Conservation (phyloP, 345 rosid species). For the Arabidopsis thaliana region TAIR10.1 NC_003075.7:2118001-2118500, state of each 20-base stretch:
- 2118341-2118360: not conserved
- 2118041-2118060: slow-evolving; percentile 88
- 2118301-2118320: not conserved
- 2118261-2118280: slow-evolving; percentile 85
- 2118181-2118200: not conserved
- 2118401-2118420: slow-evolving; percentile 40
- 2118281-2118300: slow-evolving; percentile 86
- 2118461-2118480: not conserved
- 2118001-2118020: slow-evolving; percentile 76
- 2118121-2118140: slow-evolving; percentile 44
- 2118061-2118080: slow-evolving; percentile 60
- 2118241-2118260: slow-evolving; percentile 82
- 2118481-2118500: slow-evolving; percentile 2
- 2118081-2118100: slow-evolving; percentile 64
- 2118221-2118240: slow-evolving; percentile 73
- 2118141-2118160: not conserved
- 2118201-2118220: slow-evolving; percentile 87
- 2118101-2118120: slow-evolving; percentile 87
- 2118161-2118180: slow-evolving; percentile 1
- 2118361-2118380: slow-evolving; percentile 1
- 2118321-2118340: not conserved
- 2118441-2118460: slow-evolving; percentile 26
- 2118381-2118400: not conserved
- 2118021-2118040: slow-evolving; percentile 74
- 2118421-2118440: slow-evolving; percentile 46